Evolutionary conservation across 306 rosid genomes (phyloP), one percentile per base, ranked within the genome.

Genomic region (Begonia loranthoides): DNA sequence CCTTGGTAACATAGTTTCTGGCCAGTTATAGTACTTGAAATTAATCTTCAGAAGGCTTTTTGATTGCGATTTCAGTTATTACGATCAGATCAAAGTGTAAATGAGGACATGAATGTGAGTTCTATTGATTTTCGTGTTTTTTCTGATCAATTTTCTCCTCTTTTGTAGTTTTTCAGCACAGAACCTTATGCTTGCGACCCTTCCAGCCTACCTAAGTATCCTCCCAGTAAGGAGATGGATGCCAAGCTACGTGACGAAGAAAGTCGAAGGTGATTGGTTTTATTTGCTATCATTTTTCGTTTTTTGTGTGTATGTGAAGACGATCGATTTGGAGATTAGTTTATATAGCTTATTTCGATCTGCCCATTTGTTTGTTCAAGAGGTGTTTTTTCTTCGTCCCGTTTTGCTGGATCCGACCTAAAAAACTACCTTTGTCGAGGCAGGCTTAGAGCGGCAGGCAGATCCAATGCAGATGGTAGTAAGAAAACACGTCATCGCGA

Each of bases 171-270:
- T 58, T 90, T 90, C 74, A 86, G 82, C 11, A 83, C 94, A 49
- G 74, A 80, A 66, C 96, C 96, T 10, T 83, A 90, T 69, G 95
- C 99, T 33, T 90, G 99, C 76, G 99, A 90, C 13, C 99, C 99
- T 36, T 78, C 95, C 21, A 90, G 94, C 76, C 94, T 90, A 59
- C 99, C 99, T 15, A 90, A 86, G 69, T 90, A 90, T 79, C 99
- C 99, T 65, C 99, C 99, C 63, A 80, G 94, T 69, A 90, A 90
- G 76, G 99, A 90, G 82, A 90, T 90, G 93, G 99, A 90, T 65
- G 99, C 99, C 33, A 90, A 90, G 70, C 67, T 82, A 66, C 84
- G 95, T 10, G 99, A 90, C 44, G 99, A 86, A 76, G 95, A 90
- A 80, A 92, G 92, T 63, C 83, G 94, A 82, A 90, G 95, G 99